Base-by-base conservation (phyloP, 1,284 basidiomycete genomes). In the Sporisorium scitamineum region DNA sequence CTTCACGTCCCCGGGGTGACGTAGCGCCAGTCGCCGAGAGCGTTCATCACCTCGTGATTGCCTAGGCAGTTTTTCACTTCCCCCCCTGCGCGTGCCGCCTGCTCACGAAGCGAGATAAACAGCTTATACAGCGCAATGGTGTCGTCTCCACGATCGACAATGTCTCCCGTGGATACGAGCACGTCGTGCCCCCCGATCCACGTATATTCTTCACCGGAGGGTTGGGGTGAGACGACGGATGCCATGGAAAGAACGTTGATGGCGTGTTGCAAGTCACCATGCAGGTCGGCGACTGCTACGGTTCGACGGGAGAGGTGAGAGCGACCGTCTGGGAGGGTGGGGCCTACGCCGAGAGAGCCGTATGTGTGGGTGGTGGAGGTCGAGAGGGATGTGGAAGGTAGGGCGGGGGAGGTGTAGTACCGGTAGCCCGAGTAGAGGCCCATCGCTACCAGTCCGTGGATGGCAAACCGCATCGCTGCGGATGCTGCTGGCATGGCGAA, bases 1-100 rank as follows among this genome's bases (percentile, higher is more conserved):
- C 5, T 70, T 72, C 5, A 87, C 81, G 61, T 87, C 87, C 11
- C 83, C 11, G 65, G 54, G 0, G 86, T 87, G 7, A 87, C 87
- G 37, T 87, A 87, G 1, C 87, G 62, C 86, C 86, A 87, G 66
- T 87, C 87, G 8, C 80, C 78, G 29, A 86, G 52, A 0, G 82
- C 83, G 51, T 86, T 86, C 86, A 85, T 84, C 22, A 84, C 26
- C 54, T 81, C 80, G 42, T 81, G 80, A 42, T 83, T 83, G 18
- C 81, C 81, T 8, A 80, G 32, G 31, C 76, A 57, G 27, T 81
- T 80, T 5, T 54, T 34, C 3, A 85, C 84, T 14, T 64, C 48
- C 4, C 83, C 83, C 13, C 83, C 81, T 1, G 56, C 64, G 2
- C 9, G 8, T 0, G n/a, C 14, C 3, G 78, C 79, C 51, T 85